Conservation (phyloP, 139 green algal species). For the Zygnema circumcarinatum region DNA sequence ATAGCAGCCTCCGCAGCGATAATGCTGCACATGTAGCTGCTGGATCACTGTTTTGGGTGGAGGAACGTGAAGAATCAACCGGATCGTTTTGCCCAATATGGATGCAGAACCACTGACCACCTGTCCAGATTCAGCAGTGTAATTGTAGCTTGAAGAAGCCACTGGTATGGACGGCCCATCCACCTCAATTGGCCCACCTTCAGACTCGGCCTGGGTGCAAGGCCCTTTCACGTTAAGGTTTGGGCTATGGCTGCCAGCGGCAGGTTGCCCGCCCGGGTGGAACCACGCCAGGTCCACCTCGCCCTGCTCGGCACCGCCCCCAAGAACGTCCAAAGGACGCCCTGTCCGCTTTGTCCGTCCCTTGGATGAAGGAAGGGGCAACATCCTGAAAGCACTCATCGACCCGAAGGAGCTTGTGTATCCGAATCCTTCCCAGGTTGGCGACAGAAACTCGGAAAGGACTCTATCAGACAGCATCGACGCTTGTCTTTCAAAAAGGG, state of each 20-base stretch:
- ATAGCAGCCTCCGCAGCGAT: constrained; percentile 31
- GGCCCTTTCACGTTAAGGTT: neutral
- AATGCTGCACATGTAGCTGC: constrained; percentile 39
- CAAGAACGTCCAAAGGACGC: too few species aligned
- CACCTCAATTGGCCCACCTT: neutral
- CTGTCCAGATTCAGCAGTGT: neutral
- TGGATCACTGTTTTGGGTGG: neutral
- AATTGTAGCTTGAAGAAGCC: neutral
- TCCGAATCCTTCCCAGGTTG: neutral
- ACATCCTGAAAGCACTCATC: neutral
- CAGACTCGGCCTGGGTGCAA: neutral
- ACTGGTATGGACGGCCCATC: neutral
- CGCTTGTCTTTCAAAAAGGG: neutral
- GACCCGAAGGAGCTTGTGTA: neutral
- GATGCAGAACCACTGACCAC: neutral
- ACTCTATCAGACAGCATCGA: neutral
- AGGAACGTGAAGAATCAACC: neutral
- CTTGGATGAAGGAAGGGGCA: neutral
- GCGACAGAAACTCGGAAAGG: neutral
- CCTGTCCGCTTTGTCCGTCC: neutral
- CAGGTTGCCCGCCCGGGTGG: too few species aligned
- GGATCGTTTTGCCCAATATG: neutral
- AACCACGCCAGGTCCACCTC: neutral
- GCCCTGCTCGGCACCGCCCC: neutral
- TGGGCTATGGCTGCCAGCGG: neutral